Conservation (phyloP, 495 filamentous ascomycete species). For the Neurospora tetraspora region DNA sequence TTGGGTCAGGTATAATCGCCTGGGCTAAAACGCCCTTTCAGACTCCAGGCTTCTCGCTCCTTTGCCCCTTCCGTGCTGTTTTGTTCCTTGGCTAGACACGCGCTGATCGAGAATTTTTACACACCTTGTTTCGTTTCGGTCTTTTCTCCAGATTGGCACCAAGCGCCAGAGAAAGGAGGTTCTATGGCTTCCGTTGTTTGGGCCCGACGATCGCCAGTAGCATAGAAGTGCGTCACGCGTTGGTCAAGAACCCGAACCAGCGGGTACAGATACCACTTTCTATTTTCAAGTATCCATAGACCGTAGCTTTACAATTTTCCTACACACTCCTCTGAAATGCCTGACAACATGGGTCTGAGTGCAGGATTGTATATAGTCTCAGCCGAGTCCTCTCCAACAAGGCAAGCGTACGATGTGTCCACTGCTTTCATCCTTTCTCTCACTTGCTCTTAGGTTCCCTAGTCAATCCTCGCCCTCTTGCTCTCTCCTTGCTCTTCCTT, state of each 20-base stretch:
- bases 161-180: not conserved
- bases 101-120: not conserved
- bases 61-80: too few species aligned
- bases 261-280: not conserved
- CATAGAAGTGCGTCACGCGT: not conserved
- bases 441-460: not conserved
- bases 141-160: not conserved
- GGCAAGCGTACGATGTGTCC: too few species aligned
- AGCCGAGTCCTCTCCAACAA: too few species aligned
- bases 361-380: too few species aligned
- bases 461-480: slow-evolving; percentile 34
- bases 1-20: too few species aligned
- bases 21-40: too few species aligned
- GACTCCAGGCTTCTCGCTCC: too few species aligned
- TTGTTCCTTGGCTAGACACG: too few species aligned
- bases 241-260: not conserved
- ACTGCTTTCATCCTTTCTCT: not conserved
- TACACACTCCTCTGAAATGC: not conserved
- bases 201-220: not conserved
- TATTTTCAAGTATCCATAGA: not conserved
- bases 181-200: not conserved
- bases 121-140: not conserved
- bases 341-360: too few species aligned
- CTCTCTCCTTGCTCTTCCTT: slow-evolving; percentile 22
- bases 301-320: not conserved